Base-by-base conservation (phyloP, 1,284 basidiomycete genomes). In the Bondarzewia mesenterica region DNA sequence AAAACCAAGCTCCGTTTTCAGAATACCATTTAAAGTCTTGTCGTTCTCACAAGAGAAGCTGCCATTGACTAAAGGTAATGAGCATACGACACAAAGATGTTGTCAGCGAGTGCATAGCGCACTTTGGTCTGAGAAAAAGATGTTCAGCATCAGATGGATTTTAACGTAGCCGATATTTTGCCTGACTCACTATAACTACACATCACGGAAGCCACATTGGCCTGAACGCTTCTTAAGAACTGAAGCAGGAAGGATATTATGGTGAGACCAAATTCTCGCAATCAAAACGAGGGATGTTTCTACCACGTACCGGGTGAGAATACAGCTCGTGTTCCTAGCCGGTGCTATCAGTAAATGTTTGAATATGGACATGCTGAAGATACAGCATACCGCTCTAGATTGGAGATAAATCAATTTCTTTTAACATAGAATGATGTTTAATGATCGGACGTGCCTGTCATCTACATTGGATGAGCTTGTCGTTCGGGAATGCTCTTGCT, bases 1-100 rank as follows among this genome's bases (percentile, higher is more conserved):
- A 67, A 86, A 89, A 0, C 78, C 79, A 45, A 85, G 73, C 62
- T 90, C 85, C 16, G 72, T 73, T 66, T 89, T 89, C 46, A 89
- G 65, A 20, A 86, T 67, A n/a, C 77, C 78, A 60, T 88, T 89
- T 51, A 87, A 63, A 5, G 74, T 72, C 59, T 80, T 72, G 50
- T 75, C 72, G 59, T 89, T 87, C 57, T 86, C 79, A 56, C 84
- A 87, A 0, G 82, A 74, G 57, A 69, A 85, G 0, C 75, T 78
- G 15, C 77, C 73, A 59, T 89, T 88, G 61, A 83, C 72, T 73
- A 14, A 14, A 42, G 7, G 18, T 15, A 6, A 22, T 2, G 16
- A 45, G 29, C 16, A 14, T 25, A 40, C 14, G 15, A 29, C 23
- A 21, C 27, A 8, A 41, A 2, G 18, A 1, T 8, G 1, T 46